phyloP scores from a whole-genome alignment of 176 grass and related monocot species.

The Microstegium vimineum region DNA sequence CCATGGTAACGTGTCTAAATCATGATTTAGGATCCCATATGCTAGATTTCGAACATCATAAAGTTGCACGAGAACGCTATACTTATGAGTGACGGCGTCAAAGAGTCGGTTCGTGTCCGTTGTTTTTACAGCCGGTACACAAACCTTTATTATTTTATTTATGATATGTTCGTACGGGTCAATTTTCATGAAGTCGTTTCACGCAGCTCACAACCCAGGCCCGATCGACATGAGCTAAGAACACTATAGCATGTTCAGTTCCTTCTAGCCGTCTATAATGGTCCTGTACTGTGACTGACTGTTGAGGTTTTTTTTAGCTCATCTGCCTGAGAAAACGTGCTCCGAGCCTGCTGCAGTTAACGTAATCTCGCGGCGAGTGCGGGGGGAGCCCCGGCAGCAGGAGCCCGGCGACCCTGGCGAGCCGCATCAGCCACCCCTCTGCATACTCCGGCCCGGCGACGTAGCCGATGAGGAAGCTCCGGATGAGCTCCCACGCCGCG shows the following conservation, averaged over 20 bases:
- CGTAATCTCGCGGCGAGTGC: constrained; percentile 67
- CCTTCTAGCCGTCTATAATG: background rate
- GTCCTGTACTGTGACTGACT: background rate
- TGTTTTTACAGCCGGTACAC: background rate
- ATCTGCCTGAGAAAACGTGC: background rate
- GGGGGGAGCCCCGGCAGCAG: constrained; percentile 61
- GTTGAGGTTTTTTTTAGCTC: background rate
- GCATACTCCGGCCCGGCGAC: constrained; percentile 48
- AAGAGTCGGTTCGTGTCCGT: too few relatives aligned
- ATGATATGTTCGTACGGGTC: background rate
- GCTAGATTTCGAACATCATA: background rate
- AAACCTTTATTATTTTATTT: background rate
- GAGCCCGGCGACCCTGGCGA: constrained; percentile 44
- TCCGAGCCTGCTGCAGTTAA: constrained; percentile 58
- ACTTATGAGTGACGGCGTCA: background rate
- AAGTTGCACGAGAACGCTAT: background rate
- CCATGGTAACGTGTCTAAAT: background rate
- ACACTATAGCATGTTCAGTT: background rate
- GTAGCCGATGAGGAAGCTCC: constrained; percentile 75
- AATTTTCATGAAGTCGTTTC: background rate
- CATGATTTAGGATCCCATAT: background rate
- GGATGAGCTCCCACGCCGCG: constrained; percentile 60
- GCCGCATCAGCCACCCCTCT: constrained; percentile 62
- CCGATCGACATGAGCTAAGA: background rate
- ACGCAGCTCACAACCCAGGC: background rate